Evolutionary conservation across 441 rosid genomes (phyloP), one percentile per base, ranked within the genome.

Genomic region (Euphorbia schlechtendalii): DNA sequence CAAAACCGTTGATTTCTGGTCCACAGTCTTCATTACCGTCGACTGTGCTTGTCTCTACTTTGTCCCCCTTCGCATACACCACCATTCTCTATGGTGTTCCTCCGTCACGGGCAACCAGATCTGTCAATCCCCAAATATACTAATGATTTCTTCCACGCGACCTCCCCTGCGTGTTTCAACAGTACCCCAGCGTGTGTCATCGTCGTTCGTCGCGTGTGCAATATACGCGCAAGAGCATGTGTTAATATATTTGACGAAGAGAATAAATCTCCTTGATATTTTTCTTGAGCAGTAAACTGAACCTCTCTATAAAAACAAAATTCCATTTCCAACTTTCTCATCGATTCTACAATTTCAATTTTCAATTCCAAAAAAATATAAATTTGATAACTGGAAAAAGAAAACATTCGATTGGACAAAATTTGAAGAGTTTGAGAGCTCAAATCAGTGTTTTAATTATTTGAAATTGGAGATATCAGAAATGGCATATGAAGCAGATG

Each of bases 21-120:
- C 85, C 85, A 69, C 72, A 51, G 63, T 24, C 25, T 69, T 76
- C 71, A 74, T 69, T 68, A 38, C 68, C 73, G 15, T 68, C 40
- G 77, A 76, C 74, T 69, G 67, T 70, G 66, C 30, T 53, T 86
- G 92, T 80, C 85, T 69, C 79, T 25, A 22, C 74, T 9, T 34
- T 83, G 92, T 79, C 77, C 70, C 92, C 82, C 80, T 51, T 41
- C 43, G 4, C 13, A 0, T 0, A 13, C 8, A 24, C 53, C 88
- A 79, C 58, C 81, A 56, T 51, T 51, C 73, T 52, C 75, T 56
- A 61, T 69, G 65, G 59, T 80, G 91, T 71, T 71, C 72, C 78
- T 72, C 75, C 34, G 28, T 66, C 66, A 62, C 74, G 61, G 69
- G 77, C 84, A 80, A 10, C 56, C 64, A 66, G 64, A 77, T 80